A percentile compares a stretch with the other conserved stretches of the same genome.
Evolutionary conservation across 2,329 filamentous ascomycete species (phyloP).

Genomic region (Taxawa tesnikishii): DNA sequence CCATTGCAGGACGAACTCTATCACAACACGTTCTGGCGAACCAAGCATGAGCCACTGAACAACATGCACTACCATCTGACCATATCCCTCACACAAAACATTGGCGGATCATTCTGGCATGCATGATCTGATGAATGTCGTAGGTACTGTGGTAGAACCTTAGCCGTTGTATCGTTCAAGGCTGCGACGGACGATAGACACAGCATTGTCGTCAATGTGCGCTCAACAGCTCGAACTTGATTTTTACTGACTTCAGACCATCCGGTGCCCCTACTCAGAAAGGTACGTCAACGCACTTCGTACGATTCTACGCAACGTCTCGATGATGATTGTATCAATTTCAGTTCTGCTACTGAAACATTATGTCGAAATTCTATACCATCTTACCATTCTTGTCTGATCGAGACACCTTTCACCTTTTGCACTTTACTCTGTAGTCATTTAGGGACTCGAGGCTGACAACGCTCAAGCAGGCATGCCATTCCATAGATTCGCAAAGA

Average conservation of each 20-base stretch:
- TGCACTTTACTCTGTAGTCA: neutral
- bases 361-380: slow-evolving; percentile 23
- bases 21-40: slow-evolving; percentile 23
- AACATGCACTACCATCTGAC: slow-evolving; percentile 31
- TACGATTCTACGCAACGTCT: slow-evolving; percentile 5
- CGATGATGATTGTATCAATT: slow-evolving; percentile 26
- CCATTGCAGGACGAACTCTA: slow-evolving; percentile 12
- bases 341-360: slow-evolving; percentile 27
- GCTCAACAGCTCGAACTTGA: too few relatives aligned
- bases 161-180: too few relatives aligned
- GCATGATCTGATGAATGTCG: too few relatives aligned
- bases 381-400: slow-evolving; percentile 26
- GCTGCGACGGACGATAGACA: too few relatives aligned
- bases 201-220: too few relatives aligned
- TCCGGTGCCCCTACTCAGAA: slow-evolving; percentile 1
- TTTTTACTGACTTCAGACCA: too few relatives aligned
- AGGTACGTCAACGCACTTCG: slow-evolving; percentile 10
- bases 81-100: slow-evolving; percentile 5
- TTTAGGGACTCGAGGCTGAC: slow-evolving; percentile 1
- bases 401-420: slow-evolving; percentile 6
- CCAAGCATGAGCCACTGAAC: slow-evolving; percentile 23
- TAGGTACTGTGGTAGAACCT: too few relatives aligned
- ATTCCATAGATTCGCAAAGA: slow-evolving; percentile 1
- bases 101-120: too few relatives aligned
- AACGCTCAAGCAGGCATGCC: neutral